These are phyloP conservation scores for Onygena corvina DNA, from an alignment of 2,329 filamentous ascomycete species.

Conservation along the genomic window DNA sequence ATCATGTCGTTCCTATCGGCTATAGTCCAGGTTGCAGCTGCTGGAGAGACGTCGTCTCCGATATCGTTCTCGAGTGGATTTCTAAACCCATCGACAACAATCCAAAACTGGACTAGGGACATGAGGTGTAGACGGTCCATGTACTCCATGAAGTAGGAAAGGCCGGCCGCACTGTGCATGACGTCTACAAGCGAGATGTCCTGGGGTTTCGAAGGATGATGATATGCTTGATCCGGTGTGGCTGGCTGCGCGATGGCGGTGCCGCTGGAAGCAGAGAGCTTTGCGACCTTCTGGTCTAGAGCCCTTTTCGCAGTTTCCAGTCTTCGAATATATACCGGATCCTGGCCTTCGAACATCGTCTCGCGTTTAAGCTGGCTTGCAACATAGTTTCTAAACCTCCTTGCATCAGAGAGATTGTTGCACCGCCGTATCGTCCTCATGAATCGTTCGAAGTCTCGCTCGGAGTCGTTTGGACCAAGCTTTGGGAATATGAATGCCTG, in stretches of 20 bases:
- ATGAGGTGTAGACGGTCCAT: constrained; percentile 88
- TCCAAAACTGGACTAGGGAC: constrained; percentile 91
- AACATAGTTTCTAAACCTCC: constrained; percentile 82
- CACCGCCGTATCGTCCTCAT: constrained; percentile 79
- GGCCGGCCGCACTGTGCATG: constrained; percentile 74
- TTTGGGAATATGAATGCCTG: constrained; percentile 63
- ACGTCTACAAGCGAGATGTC: constrained; percentile 70
- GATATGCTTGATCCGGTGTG: constrained; percentile 13
- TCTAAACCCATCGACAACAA: constrained; percentile 91
- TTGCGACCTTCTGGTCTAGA: constrained; percentile 76
- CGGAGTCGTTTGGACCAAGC: constrained; percentile 68
- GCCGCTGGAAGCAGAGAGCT: constrained; percentile 58
- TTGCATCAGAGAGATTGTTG: constrained; percentile 82
- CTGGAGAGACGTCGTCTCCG: constrained; percentile 55
- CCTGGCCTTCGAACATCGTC: constrained; percentile 62
- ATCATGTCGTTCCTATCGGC: constrained; percentile 78
- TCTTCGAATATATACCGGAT: constrained; percentile 74
- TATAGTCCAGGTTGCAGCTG: constrained; percentile 60
- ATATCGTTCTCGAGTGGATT: constrained; percentile 84
- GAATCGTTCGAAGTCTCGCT: constrained; percentile 88
- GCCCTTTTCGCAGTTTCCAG: constrained; percentile 83
- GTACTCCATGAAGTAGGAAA: constrained; percentile 99
- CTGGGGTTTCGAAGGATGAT: constrained; percentile 49
- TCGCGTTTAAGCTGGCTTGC: constrained; percentile 84
- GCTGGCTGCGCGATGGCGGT: constrained; percentile 18